A percentile compares a stretch with the other conserved stretches of the same genome.
phyloP scores from a whole-genome alignment of 2,329 filamentous ascomycete genomes.

The Xylaria sp. region DNA sequence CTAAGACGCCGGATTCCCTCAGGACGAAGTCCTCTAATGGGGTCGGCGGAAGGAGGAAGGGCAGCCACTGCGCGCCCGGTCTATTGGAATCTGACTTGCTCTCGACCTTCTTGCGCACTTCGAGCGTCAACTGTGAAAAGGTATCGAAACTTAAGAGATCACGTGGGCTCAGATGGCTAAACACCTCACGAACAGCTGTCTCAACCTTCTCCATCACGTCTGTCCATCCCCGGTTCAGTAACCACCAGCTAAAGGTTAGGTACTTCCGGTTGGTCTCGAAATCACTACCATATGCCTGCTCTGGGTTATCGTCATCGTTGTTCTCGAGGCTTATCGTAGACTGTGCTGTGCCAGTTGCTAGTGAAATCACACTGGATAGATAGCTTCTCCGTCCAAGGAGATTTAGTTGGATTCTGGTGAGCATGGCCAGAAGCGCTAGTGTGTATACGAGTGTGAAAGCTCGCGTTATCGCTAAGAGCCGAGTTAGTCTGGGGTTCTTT shows the following conservation, averaged over 20 bases:
- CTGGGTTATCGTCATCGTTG: slow-evolving; percentile 86
- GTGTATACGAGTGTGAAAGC: slow-evolving; percentile 94
- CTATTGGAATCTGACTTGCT: slow-evolving; percentile 61
- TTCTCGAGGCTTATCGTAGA: slow-evolving; percentile 91
- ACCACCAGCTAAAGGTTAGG: slow-evolving; percentile 97
- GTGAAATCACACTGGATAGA: slow-evolving; percentile 90
- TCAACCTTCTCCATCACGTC: slow-evolving; percentile 84
- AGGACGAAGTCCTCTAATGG: slow-evolving; percentile 86
- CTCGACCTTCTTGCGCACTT: slow-evolving; percentile 87
- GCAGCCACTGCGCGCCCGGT: slow-evolving; percentile 76
- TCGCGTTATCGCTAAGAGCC: slow-evolving; percentile 78
- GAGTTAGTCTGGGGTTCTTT: slow-evolving; percentile 19
- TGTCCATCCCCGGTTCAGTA: slow-evolving; percentile 89
- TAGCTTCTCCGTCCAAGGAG: slow-evolving; percentile 95
- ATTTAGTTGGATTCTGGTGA: slow-evolving; percentile 96
- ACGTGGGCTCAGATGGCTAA: slow-evolving; percentile 86
- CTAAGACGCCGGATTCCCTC: slow-evolving; percentile 81
- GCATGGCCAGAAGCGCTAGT: slow-evolving; percentile 84
- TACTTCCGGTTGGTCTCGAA: slow-evolving; percentile 97
- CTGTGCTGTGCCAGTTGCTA: slow-evolving; percentile 79
- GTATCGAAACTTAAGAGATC: slow-evolving; percentile 86
- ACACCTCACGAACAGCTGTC: slow-evolving; percentile 86
- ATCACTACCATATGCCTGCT: slow-evolving; percentile 87
- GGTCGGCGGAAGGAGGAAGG: slow-evolving; percentile 81
- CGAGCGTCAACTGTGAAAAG: slow-evolving; percentile 81